Base-by-base conservation (phyloP, 768 basidiomycete species). In the Kwoniella sp. region DNA sequence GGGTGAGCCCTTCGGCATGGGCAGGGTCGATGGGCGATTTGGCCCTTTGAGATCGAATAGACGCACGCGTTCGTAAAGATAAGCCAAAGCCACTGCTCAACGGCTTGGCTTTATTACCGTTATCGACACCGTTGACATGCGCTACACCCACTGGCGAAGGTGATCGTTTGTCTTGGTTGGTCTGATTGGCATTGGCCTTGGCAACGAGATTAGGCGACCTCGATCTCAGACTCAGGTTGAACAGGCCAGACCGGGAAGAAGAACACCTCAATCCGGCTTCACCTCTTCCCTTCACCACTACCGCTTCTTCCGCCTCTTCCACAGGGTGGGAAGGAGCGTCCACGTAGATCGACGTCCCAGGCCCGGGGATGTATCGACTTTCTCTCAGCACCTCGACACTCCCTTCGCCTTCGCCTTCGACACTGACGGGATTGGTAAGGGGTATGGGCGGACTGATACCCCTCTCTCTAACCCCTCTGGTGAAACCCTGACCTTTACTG, bases 381-480 rank as follows among this genome's bases (percentile, higher is more conserved):
- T 45, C 41, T 17, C 41, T 9, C 41, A 45, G 20, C 41, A 11
- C 41, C 15, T 45, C 41, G 11, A 45, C 17, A 20, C 41, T 3
- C 20, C 20, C 41, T 45, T 45, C 41, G 13, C 13, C 13, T 8
- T 45, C 41, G 4, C 41, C 17, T 8, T 45, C 37, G 15, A 48
- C 47, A 38, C 28, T 38, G n/a, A 65, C 4, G 5, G 56, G 57
- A 23, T 8, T 31, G 9, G 23, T 25, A 2, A 65, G 48, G 13
- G 63, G 63, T 17, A 65, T 65, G 2, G 63, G 63, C 23, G 50
- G 63, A 37, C 63, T 65, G 20, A 65, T 65, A n/a, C 30, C 23
- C 38, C 62, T 55, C 29, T 26, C 23, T 5, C 31, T 17, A 2
- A 57, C 37, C 4, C 23, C 28, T 55, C 37, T 13, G 23, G 47